A percentile compares a stretch with the other conserved stretches of the same genome.
phyloP scores from a whole-genome alignment of 2,329 filamentous ascomycete species.

The Nemania bipapillata region DNA sequence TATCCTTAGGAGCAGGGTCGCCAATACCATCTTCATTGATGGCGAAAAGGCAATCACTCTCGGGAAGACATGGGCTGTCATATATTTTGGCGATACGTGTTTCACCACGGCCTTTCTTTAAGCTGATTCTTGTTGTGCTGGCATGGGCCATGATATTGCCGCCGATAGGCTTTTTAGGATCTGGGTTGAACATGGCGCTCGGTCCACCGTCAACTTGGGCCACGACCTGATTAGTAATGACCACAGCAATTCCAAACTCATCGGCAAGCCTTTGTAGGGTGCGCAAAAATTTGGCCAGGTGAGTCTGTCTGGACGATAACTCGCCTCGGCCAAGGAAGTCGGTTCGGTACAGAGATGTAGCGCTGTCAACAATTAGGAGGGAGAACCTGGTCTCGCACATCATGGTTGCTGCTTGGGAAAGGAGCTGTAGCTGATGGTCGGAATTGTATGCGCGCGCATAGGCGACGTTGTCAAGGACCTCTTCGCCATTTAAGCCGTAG shows the following conservation, averaged over 20 bases:
- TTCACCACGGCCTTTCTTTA: conserved; percentile 95
- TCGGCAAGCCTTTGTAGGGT: conserved; percentile 81
- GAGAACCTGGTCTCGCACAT: conserved; percentile 99
- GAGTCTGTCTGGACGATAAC: conserved; percentile 89
- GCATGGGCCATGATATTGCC: conserved; percentile 99
- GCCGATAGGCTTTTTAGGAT: conserved; percentile 98
- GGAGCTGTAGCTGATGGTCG: conserved; percentile 92
- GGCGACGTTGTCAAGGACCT: conserved; percentile 97
- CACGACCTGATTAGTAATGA: conserved; percentile 98
- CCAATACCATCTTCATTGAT: conserved; percentile 98
- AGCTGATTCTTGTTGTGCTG: conserved; percentile 89
- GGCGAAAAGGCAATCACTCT: conserved; percentile 95
- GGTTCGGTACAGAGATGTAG: conserved; percentile 93
- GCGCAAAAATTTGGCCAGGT: conserved; percentile 88
- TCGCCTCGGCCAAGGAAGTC: conserved; percentile 98
- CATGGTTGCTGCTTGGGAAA: conserved; percentile 96
- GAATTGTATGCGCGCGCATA: conserved; percentile 99
- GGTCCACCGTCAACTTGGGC: conserved; percentile 97
- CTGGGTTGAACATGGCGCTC: conserved; percentile 98
- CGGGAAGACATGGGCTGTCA: conserved; percentile 94
- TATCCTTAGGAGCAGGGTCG: conserved; percentile 92
- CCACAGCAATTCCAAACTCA: conserved; percentile 94
- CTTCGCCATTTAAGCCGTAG: conserved; percentile 93
- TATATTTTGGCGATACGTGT: conserved; percentile 99
- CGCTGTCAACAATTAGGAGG: conserved; percentile 92